Conservation (phyloP, 306 rosid species). For the Malus asiatica region DNA sequence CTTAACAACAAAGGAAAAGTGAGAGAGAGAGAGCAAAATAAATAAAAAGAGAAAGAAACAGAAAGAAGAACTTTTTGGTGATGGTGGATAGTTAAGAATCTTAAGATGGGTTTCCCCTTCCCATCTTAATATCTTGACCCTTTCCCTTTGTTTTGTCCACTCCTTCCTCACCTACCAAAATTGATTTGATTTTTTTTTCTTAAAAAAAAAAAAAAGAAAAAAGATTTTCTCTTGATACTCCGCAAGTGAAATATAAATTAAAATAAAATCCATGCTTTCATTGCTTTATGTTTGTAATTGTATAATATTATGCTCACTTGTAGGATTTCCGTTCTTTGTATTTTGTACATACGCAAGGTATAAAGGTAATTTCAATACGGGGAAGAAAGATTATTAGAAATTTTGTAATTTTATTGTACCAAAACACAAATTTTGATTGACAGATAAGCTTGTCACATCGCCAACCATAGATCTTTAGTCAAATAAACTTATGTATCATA, state of each 20-base stretch:
- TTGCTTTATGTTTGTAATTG: neutral
- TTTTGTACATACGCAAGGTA: neutral
- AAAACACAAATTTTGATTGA: neutral
- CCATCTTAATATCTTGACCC: neutral
- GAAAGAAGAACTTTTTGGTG: conserved; percentile 8
- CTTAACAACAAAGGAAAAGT: neutral
- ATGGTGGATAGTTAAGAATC: neutral
- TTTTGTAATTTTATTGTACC: neutral
- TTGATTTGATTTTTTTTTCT: neutral
- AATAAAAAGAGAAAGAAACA: neutral
- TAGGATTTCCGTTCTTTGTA: neutral
- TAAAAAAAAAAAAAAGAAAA: too few relatives aligned
- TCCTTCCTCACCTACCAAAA: neutral
- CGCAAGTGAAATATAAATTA: neutral
- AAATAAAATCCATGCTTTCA: neutral
- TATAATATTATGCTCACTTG: neutral
- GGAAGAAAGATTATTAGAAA: too few relatives aligned
- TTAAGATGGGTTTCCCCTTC: too few relatives aligned
- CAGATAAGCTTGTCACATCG: neutral
- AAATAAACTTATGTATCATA: neutral
- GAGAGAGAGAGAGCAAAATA: neutral
- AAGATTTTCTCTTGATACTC: neutral
- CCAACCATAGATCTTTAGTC: neutral
- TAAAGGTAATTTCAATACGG: neutral
- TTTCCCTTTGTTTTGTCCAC: neutral